Evolutionary conservation across 140 eudicot genomes (phyloP), one percentile per base, ranked within the genome.

Genomic region (Flaveria floridana): DNA sequence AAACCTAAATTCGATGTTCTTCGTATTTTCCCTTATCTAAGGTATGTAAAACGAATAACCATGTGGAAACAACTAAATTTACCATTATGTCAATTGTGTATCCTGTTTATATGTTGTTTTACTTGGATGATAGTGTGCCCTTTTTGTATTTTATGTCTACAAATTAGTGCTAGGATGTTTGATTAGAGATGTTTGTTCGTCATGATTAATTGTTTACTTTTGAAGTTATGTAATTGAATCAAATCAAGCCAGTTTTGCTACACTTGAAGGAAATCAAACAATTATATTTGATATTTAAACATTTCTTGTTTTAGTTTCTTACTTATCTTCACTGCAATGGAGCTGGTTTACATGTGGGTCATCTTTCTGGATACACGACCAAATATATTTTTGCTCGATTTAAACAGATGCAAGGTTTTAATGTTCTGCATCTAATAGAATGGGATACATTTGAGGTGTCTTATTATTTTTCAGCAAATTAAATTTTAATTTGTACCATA

Each of bases 321-420:
- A 15, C 9, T 66, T 74, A 26, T 76, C 18, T 20, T 76, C 69
- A 44, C 68, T 78, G 78, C 86, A 93, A 96, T 88, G 98, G 98
- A 80, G 96, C 97, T 78, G 97, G 98, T 76, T 76, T 90, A 70
- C 99, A 90, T 78, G 99, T 94, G 67, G 97, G 97, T 7, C 99
- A 94, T 85, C 99, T 97, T 73, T 96, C 90, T 78, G 97, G 99
- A 82, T 94, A 94, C 77, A 94, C 99, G 7, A 97, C 97, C 13
- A 94, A 97, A 0, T 96, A 94, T 75, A 94, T 94, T 81, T 89
- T 94, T 80, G 99, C 97, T 75, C 86, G 97, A 76, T 89, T 85
- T 71, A 94, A 85, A 84, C 85, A 97, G 55, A 94, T 90, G 99
- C 97, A 90, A 80, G 97, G 96, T n/a, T 94, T 79, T 86, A 94